These are phyloP conservation scores for Fusarium scirpi DNA, from an alignment of 2,329 filamentous ascomycete species.

Conservation along the genomic window DNA sequence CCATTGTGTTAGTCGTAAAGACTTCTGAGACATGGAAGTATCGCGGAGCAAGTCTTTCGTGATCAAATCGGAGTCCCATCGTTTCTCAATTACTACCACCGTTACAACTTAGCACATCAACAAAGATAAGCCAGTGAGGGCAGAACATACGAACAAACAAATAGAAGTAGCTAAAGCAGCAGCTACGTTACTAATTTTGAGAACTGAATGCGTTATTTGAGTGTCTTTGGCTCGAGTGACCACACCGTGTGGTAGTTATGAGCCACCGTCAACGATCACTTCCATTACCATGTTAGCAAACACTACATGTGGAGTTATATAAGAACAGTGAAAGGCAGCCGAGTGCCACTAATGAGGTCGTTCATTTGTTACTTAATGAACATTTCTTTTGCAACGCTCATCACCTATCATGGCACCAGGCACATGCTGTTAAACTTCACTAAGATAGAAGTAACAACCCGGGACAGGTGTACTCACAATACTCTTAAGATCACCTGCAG, in stretches of 20 bases:
- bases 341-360: background rate
- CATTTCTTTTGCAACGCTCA: background rate
- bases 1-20: background rate
- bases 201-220: background rate
- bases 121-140: background rate
- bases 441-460: background rate
- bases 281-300: background rate
- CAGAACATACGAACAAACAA: background rate
- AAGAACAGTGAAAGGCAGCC: background rate
- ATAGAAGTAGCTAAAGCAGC: background rate
- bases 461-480: background rate
- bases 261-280: background rate
- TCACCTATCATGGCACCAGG: background rate
- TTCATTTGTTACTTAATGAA: no score
- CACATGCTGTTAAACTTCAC: background rate
- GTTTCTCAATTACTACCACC: rapidly evolving
- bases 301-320: background rate
- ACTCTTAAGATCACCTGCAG: background rate
- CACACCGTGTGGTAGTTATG: background rate
- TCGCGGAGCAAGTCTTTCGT: background rate
- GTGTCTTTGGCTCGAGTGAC: background rate
- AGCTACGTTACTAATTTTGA: background rate
- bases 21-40: background rate
- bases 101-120: background rate
- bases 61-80: background rate